Base-by-base conservation (phyloP, 192 early-diverging fungal genomes). In the Backusella macrospora region DNA sequence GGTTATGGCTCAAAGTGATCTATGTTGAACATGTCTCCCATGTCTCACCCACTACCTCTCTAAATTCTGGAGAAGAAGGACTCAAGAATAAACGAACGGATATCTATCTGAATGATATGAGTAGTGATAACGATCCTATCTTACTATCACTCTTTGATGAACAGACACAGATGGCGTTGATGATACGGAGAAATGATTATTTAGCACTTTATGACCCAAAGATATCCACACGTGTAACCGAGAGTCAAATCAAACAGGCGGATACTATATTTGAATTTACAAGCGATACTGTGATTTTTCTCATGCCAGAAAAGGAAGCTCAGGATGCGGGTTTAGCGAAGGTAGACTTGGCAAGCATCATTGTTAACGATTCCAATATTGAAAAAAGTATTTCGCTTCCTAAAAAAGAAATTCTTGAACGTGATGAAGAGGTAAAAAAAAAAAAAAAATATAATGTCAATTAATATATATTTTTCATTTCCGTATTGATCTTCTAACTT, bases 221-320 rank as follows among this genome's bases (percentile, higher is more conserved):
- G 29, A 15, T 71, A 44, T 34, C 37, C 15, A 16, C 40, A 42
- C 45, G 62, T 38, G 43, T 15, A 3, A 77, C 64, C 1, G n/a
- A 37, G 13, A 76, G 68, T 9, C 70, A 77, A 38, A 21, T 1
- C 3, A 13, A 34, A 2, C 45, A 42, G 37, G 65, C 47, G 6
- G 75, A 67, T 9, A 23, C 14, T 7, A 18, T 77, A 13, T 64
- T 68, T 40, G 76, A 77, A 34, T 77, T 62, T 39, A 26, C 49
- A 4, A 48, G 15, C 12, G 71, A 72, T 6, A 77, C 76, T 0
- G 65, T 73, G 5, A 72, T 77, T 9, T 77, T 77, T 45, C 48
- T 67, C n/a, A 77, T 77, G 76, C 14, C 70, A 7, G 76, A 77
- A 68, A 42, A 68, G 55, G 70, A 73, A 39, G 76, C 76, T 29